phyloP scores from a whole-genome alignment of 257 asterid genomes.

The Osmanthus fragrans region DNA sequence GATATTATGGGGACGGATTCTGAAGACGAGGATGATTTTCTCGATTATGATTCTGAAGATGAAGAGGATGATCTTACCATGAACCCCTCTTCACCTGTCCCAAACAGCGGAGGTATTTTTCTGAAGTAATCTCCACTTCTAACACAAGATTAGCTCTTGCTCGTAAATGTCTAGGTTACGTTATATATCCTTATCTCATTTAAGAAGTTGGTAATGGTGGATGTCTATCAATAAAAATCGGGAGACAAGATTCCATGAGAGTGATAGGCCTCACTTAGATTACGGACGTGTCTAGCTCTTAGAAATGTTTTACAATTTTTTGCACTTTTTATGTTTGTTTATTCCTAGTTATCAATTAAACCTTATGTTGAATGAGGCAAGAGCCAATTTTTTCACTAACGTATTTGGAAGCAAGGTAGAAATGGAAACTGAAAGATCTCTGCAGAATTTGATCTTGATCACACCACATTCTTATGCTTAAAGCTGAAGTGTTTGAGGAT shows the following conservation, averaged over 20 bases:
- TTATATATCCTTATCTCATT: neutral
- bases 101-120: conserved; percentile 71
- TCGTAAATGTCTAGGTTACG: neutral
- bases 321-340: neutral
- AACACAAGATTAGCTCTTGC: neutral
- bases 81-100: conserved; percentile 50
- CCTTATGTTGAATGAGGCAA: neutral
- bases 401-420: neutral
- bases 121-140: neutral
- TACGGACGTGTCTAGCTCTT: neutral
- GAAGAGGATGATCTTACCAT: conserved; percentile 48
- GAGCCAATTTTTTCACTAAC: neutral
- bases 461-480: neutral
- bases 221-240: no score
- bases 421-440: neutral
- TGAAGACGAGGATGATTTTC: conserved; percentile 47
- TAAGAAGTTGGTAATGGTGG: no score
- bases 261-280: neutral
- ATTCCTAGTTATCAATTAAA: neutral
- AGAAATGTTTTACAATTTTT: neutral
- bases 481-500: neutral
- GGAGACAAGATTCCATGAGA: no score
- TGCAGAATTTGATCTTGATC: neutral
- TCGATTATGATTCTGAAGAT: conserved; percentile 48
- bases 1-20: conserved; percentile 38